Percentiles rank a stretch among this genome's conserved stretches.
phyloP scores from a whole-genome alignment of 2,329 filamentous ascomycete species.

The Calonectria pauciramosa region DNA sequence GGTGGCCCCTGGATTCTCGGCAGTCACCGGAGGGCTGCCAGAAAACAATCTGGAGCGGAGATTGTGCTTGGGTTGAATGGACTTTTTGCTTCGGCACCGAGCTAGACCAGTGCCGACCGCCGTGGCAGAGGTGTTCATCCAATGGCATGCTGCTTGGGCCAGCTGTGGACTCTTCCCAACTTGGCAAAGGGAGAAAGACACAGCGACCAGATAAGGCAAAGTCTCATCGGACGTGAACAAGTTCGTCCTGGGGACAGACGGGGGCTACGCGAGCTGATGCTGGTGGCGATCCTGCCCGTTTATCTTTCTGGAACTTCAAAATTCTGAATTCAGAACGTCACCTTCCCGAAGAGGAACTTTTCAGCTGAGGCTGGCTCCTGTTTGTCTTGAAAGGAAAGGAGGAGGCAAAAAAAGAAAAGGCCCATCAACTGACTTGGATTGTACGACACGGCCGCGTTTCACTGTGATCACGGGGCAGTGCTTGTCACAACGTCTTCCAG shows the following conservation, averaged over 20 bases:
- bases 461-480: slow-evolving; percentile 11
- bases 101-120: slow-evolving; percentile 10
- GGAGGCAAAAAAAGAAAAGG: background rate
- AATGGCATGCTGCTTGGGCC: slow-evolving; percentile 4
- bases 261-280: slow-evolving; percentile 27
- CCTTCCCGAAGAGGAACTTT: slow-evolving; percentile 33
- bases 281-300: slow-evolving; percentile 28
- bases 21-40: slow-evolving; percentile 25
- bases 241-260: slow-evolving; percentile 32
- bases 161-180: slow-evolving; percentile 8
- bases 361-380: slow-evolving; percentile 26
- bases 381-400: slow-evolving; percentile 25
- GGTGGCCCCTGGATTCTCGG: slow-evolving; percentile 25
- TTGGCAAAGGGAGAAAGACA: background rate
- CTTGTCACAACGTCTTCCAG: background rate
- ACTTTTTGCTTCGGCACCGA: slow-evolving; percentile 26
- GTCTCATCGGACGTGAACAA: slow-evolving; percentile 23
- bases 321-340: slow-evolving; percentile 32
- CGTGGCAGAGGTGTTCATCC: slow-evolving; percentile 1
- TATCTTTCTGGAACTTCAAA: slow-evolving; percentile 33
- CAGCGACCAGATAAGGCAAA: slow-evolving; percentile 24
- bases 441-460: slow-evolving; percentile 27
- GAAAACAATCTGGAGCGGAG: slow-evolving; percentile 25
- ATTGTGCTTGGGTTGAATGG: slow-evolving; percentile 17
- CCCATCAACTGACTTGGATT: slow-evolving; percentile 15